Conservation (phyloP, 768 basidiomycete genomes). For the Trametes villosa region DNA sequence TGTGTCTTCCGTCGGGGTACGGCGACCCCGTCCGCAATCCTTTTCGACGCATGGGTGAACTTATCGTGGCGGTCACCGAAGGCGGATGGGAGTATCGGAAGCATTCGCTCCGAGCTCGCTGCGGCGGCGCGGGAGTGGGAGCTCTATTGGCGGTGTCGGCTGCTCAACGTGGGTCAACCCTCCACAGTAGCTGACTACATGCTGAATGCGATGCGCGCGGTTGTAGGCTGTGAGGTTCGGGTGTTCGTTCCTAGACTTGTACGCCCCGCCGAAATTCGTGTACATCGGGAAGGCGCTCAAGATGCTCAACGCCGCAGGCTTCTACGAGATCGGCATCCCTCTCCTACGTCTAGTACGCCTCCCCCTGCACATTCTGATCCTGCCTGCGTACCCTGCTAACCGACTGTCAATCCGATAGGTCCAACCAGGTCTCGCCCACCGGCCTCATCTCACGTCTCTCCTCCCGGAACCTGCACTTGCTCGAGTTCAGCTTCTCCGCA, state of each 20-base stretch:
- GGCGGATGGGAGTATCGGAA: conserved; percentile 90
- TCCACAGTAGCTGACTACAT: background rate
- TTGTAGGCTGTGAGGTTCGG: conserved; percentile 94
- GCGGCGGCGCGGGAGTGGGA: conserved; percentile 90
- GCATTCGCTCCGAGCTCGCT: conserved; percentile 83
- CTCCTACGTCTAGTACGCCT: conserved; percentile 83
- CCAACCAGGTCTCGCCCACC: conserved; percentile 74
- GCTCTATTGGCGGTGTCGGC: conserved; percentile 82
- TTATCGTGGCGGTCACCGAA: conserved; percentile 86
- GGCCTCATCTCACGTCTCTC: conserved; percentile 84
- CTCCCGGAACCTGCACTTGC: conserved; percentile 85
- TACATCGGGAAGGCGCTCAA: conserved; percentile 91
- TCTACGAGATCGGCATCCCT: conserved; percentile 95
- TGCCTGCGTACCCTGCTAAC: conserved; percentile 5
- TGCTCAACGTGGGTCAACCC: conserved; percentile 67
- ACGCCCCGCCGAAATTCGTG: conserved; percentile 87
- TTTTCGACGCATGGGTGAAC: conserved; percentile 91
- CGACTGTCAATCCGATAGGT: conserved; percentile 64
- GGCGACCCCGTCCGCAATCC: conserved; percentile 85
- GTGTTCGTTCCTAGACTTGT: no score
- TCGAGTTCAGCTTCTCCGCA: conserved; percentile 86
- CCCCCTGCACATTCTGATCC: background rate
- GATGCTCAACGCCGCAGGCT: conserved; percentile 91
- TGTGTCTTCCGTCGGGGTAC: conserved; percentile 94
- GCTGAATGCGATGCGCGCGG: no score